phyloP scores from a whole-genome alignment of 371 early-diverging fungal genomes.

The Mortierella sp. region DNA sequence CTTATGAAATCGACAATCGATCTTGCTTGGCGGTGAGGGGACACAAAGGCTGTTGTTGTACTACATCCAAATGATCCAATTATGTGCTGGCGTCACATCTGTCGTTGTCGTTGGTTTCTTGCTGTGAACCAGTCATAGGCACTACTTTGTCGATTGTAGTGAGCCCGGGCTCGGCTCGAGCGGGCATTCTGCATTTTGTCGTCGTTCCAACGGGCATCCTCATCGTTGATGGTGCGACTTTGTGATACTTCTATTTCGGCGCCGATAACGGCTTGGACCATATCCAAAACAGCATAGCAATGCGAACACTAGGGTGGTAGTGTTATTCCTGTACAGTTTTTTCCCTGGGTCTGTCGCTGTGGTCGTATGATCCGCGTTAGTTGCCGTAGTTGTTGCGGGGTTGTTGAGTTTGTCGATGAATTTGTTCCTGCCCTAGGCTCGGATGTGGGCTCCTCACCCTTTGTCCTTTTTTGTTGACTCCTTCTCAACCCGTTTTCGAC shows the following conservation, averaged over 20 bases:
- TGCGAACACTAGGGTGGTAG: background rate
- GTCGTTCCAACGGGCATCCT: background rate
- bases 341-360: too few relatives aligned
- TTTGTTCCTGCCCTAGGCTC: background rate
- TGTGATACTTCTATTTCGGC: background rate
- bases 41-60: background rate
- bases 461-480: background rate
- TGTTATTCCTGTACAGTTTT: too few relatives aligned
- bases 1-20: background rate
- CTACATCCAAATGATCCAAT: background rate
- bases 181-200: background rate
- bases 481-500: background rate
- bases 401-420: background rate
- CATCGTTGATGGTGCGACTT: background rate
- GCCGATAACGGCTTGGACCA: background rate
- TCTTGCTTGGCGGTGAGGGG: background rate
- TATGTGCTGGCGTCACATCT: background rate
- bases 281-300: background rate
- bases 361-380: too few relatives aligned
- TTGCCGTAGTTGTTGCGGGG: background rate
- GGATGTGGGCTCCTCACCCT: background rate
- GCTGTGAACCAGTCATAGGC: background rate
- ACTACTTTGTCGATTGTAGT: background rate
- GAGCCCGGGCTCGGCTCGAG: constrained; percentile 10
- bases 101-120: background rate